Evolutionary conservation across 2,329 filamentous ascomycete species (phyloP), one percentile per base, ranked within the genome.

Genomic region (Simplicillium aogashimaense): DNA sequence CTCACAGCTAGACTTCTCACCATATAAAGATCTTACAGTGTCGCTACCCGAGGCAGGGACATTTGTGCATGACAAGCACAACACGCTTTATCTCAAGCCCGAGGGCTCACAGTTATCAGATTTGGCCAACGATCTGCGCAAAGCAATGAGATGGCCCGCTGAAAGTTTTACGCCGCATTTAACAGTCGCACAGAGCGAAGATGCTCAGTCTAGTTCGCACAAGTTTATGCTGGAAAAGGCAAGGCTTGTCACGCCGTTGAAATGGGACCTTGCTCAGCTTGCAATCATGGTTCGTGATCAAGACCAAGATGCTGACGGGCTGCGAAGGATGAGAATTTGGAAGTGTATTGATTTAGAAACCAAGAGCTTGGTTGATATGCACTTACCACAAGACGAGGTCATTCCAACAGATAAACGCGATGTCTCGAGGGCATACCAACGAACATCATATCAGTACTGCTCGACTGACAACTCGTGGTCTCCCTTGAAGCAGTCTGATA

Each of bases 151-250:
- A 1, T 56, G 57, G 31, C 28, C 43, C 4, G 41, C 47, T 10
- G 45, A 45, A 3, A 38, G 42, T 1, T 71, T 63, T 43, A 60
- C 42, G 7, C 53, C 54, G 6, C 78, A 83, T 53, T 56, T 83
- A 56, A 82, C 76, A 1, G 57, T 83, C 17, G 79, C 72, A 0
- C 78, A 83, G 49, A 74, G 65, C 33, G 64, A 70, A 29, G 65
- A 74, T 17, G 48, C 58, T 9, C 52, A 58, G 4, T 56, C 62
- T 5, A 60, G 64, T 14, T 56, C 65, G n/a, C 68, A 74, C 43
- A 59, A 67, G 7, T 72, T 69, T 29, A 53, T 80, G 5, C 43
- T 75, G 4, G 60, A 70, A 15, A 80, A 81, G 48, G 65, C 68
- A 4, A 56, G 58, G 3, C 52, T 70, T 6, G 46, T 81, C 13